Percentiles rank a stretch among this genome's conserved stretches.
These are phyloP conservation scores for Fusarium chuoi DNA, from an alignment of 2,329 filamentous ascomycete species.

Conservation along the genomic window DNA sequence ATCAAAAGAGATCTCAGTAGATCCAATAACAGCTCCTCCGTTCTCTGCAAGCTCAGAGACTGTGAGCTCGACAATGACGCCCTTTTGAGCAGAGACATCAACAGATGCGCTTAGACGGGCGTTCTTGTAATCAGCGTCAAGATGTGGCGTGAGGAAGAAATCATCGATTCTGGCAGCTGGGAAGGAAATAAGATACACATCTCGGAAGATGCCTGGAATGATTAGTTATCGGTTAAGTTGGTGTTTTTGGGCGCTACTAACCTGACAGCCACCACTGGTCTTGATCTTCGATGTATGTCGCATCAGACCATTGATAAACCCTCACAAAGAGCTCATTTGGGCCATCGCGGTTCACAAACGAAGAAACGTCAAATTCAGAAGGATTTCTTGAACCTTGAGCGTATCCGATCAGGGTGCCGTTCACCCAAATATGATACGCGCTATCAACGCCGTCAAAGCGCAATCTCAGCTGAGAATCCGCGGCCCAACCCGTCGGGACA, in stretches of 20 bases:
- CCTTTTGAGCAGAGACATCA: slow-evolving; percentile 50
- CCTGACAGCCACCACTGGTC: slow-evolving; percentile 76
- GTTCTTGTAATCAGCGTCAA: slow-evolving; percentile 64
- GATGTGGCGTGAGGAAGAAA: slow-evolving; percentile 64
- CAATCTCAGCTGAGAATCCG: slow-evolving; percentile 66
- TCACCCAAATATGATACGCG: slow-evolving; percentile 76
- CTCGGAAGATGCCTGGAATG: slow-evolving; percentile 70
- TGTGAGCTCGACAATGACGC: slow-evolving; percentile 53
- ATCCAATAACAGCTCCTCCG: slow-evolving; percentile 49
- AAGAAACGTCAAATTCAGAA: slow-evolving; percentile 74
- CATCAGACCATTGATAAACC: slow-evolving; percentile 78
- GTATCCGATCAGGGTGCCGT: slow-evolving; percentile 72
- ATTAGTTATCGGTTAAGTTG: slow-evolving; percentile 48
- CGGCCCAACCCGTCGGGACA: slow-evolving; percentile 60
- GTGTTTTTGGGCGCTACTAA: slow-evolving; percentile 60
- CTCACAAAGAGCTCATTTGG: slow-evolving; percentile 68
- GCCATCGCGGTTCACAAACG: slow-evolving; percentile 52
- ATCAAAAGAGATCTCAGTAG: slow-evolving; percentile 40
- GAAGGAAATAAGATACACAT: slow-evolving; percentile 70
- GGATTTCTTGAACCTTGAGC: slow-evolving; percentile 75
- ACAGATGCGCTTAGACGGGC: slow-evolving; percentile 58
- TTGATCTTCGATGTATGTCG: slow-evolving; percentile 75
- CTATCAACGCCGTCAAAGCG: slow-evolving; percentile 79
- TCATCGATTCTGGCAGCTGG: slow-evolving; percentile 66
- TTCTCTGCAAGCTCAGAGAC: slow-evolving; percentile 52